Evolutionary conservation across 208 protist species (phyloP), one percentile per base, ranked within the genome.

Genomic region (Novymonas esmeraldas): DNA sequence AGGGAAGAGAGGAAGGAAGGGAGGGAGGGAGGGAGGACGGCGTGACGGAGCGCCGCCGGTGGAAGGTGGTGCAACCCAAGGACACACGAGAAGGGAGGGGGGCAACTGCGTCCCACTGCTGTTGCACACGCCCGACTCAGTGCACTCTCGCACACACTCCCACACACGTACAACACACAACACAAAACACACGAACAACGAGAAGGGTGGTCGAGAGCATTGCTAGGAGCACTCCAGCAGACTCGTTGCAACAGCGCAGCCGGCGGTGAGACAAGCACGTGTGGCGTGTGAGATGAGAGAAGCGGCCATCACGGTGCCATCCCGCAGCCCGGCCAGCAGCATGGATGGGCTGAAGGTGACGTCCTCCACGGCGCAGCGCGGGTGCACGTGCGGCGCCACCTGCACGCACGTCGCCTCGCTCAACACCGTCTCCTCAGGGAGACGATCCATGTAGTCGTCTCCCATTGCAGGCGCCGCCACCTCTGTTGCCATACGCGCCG

Each of bases 331-430:
- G 4, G 84, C 87, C 6, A 97, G 79, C 61, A 97, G 72, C 71
- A 90, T 85, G 9, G 87, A 93, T 18, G 92, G 92, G n/a, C 80
- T 81, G 65, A 95, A 94, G 11, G 67, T 52, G 22, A 97, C 55
- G 56, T 86, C 81, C 42, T 76, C 54, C 48, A 97, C 82, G 13
- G 73, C 77, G 49, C 58, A 48, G 64, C 78, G 64, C 28, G 55
- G 39, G 13, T 67, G 56, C 22, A 72, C 22, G 51, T 60, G 63
- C 38, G 86, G 81, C 10, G 75, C 69, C 18, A 87, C 64, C 52
- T 85, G 73, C 63, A 92, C 46, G 33, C 68, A 64, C 9, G 72
- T 76, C 26, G 86, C 78, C 34, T 72, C 70, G 6, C 31, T 22
- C 41, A 89, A 52, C 33, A 92, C 57, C 3, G 73, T 58, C 31